Evolutionary conservation across 139 green algal genomes (phyloP).

Genomic region (Chlorella ohadii): DNA sequence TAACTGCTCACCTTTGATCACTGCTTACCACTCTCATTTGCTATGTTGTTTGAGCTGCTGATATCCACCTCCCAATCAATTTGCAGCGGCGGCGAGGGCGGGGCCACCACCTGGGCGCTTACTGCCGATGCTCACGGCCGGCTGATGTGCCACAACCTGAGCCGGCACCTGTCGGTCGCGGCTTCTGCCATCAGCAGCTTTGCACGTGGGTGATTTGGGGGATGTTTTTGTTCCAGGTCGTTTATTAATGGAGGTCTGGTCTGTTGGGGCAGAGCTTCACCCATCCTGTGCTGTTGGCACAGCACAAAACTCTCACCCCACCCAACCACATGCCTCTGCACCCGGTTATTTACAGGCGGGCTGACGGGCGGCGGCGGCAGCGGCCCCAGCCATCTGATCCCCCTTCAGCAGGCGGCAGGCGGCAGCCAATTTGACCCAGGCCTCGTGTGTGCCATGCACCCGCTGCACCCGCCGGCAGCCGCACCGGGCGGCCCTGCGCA

Average conservation of each 20-base stretch:
- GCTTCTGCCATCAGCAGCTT: slow-evolving; percentile 43
- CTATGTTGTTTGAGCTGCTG: too few relatives aligned
- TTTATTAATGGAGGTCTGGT: too few relatives aligned
- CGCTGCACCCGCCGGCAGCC: slow-evolving; percentile 9
- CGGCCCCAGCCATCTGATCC: slow-evolving; percentile 34
- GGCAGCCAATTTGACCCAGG: slow-evolving; percentile 5
- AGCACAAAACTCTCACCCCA: too few relatives aligned
- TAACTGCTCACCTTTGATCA: too few relatives aligned
- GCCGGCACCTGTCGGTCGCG: slow-evolving; percentile 25
- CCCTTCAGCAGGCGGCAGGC: slow-evolving; percentile 28
- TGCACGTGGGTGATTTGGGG: neutral
- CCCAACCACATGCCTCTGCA: neutral
- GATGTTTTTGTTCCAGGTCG: neutral
- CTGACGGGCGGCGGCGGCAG: slow-evolving; percentile 35
- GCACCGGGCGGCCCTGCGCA: neutral
- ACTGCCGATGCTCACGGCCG: slow-evolving; percentile 41
- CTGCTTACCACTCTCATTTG: too few relatives aligned
- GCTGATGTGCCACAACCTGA: slow-evolving; percentile 47
- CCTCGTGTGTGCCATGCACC: slow-evolving; percentile 4
- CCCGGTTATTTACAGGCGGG: slow-evolving; percentile 11
- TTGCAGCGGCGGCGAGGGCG: neutral
- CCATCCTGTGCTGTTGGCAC: too few relatives aligned
- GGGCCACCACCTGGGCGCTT: slow-evolving; percentile 34
- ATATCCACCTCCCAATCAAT: too few relatives aligned
- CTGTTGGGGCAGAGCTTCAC: too few relatives aligned